Base-by-base conservation (phyloP, 2,329 filamentous ascomycete species). In the Rhinocladiella mackenziei region DNA sequence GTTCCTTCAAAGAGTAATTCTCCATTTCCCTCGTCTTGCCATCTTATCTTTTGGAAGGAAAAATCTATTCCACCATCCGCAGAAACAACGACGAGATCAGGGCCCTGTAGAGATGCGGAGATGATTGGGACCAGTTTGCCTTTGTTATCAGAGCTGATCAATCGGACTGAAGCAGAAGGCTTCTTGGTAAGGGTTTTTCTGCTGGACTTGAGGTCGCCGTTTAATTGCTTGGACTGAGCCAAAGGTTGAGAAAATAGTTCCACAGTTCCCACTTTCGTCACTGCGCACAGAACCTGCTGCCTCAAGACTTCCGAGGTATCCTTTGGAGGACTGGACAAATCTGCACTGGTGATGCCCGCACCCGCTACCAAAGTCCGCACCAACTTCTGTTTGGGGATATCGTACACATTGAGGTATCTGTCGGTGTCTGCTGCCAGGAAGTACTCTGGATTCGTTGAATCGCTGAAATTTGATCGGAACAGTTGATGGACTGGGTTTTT, bases 191-290 rank as follows among this genome's bases (percentile, higher is more conserved):
- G 59, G 50, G 63, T 70, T 35, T 56, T 56, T 29, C 53, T 45
- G 32, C 50, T 54, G 1, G 57, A 54, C 18, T 50, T 58, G 14
- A 63, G 56, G 9, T 62, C 55, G n/a, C 55, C 56, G 43, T 63
- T 63, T 14, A 48, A 48, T 7, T 40, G 55, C 25, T 58, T 58
- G 33, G 60, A 48, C 31, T 65, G 63, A 10, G 64, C 56, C 43
- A 73, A 75, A 9, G 73, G 72, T 43, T 65, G 65, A n/a, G 63
- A 60, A 58, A 76, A 76, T 10, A 76, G 46, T 52, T 76, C 72
- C 33, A 75, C 65, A 10, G 64, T 60, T 35, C 73, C 72, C 52
- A 73, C 68, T 29, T 66, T 62, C 15, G 70, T 74, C 22, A 75
- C 63, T 14, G 62, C 70, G 19, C 66, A 67, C 28, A 76, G 63